Evolutionary conservation across 495 filamentous ascomycete species (phyloP), one percentile per base, ranked within the genome.

Genomic region (Lophiostoma macrostomum): DNA sequence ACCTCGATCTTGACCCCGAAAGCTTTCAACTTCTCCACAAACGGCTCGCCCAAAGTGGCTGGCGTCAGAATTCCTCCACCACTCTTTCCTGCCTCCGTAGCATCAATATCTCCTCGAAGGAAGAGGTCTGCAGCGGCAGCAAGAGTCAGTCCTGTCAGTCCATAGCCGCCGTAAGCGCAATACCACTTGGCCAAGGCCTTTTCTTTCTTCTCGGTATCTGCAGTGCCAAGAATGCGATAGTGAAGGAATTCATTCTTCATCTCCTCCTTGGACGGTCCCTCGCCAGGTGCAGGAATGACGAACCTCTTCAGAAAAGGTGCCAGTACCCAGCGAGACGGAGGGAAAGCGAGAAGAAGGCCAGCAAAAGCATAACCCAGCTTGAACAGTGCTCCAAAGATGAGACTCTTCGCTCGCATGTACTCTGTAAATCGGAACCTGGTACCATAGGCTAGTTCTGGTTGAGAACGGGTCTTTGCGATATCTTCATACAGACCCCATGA

Each of bases 41-140:
- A 90, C 24, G 74, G 73, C 67, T 90, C 84, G 0, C 90, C 90
- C 30, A 96, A 69, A 31, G 80, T 86, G n/a, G 88, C 86, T n/a
- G 90, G 77, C 1, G 90, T 96, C 16, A 90, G 81, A 20, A 94
- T 72, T 8, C 88, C 88, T 20, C 87, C 84, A 0, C 76, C 72
- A 1, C 87, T 73, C 16, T 78, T 71, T 56, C 76, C 75, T 46
- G 73, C 78, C 10, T 77, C 66, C 19, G 76, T 75, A 3, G 12
- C 34, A 5, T 8, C 44, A 5, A 63, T 11, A 27, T 80, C 80
- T 25, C 87, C 79, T 20, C 81, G 71, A 13, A 94, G 72, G 25
- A 95, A 71, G 3, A 82, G 79, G 55, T 82, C 77, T 1, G 87
- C 90, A 5, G 82, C 88, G 66, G 90, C 79, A 1, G 81, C 77